Evolutionary conservation across 2,329 filamentous ascomycete species (phyloP).

Genomic region (Neocatenulostroma microsporum): DNA sequence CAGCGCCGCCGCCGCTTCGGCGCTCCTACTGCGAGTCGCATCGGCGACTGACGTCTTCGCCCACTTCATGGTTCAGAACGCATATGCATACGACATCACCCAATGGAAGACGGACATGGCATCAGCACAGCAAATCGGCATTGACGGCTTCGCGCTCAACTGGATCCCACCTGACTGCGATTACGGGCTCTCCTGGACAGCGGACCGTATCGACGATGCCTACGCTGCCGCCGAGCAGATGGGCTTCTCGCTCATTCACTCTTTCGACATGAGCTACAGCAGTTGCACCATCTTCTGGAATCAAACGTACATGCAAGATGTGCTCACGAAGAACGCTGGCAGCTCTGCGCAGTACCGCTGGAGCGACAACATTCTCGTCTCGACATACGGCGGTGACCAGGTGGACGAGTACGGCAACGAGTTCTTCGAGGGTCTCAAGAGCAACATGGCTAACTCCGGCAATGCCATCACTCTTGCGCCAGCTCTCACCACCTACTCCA

Average conservation of each 20-base stretch:
- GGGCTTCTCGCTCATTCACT: constrained; percentile 30
- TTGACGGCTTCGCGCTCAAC: constrained; percentile 31
- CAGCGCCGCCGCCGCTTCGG: constrained; percentile 17
- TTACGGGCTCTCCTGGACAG: constrained; percentile 22
- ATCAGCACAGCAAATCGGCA: constrained; percentile 26
- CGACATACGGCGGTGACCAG: constrained; percentile 27
- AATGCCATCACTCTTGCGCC: constrained; percentile 27
- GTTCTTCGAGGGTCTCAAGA: constrained; percentile 29
- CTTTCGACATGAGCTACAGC: constrained; percentile 33
- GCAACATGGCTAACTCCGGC: constrained; percentile 21
- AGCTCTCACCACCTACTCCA: constrained; percentile 26
- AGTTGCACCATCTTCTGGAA: constrained; percentile 30
- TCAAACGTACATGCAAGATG: constrained; percentile 27
- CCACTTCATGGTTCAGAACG: constrained; percentile 30
- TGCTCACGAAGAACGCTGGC: constrained; percentile 25
- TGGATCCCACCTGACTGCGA: constrained; percentile 29
- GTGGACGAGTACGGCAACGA: constrained; percentile 26
- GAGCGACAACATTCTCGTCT: constrained; percentile 30
- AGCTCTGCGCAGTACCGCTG: constrained; percentile 27
- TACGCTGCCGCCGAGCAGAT: constrained; percentile 25
- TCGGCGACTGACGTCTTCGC: constrained; percentile 26
- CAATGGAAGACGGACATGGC: constrained; percentile 28
- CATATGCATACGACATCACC: constrained; percentile 24
- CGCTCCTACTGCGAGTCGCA: constrained; percentile 19
- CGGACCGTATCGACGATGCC: constrained; percentile 29